Conservation (phyloP, 371 early-diverging fungal genomes). For the Apophysomyces variabilis region DNA sequence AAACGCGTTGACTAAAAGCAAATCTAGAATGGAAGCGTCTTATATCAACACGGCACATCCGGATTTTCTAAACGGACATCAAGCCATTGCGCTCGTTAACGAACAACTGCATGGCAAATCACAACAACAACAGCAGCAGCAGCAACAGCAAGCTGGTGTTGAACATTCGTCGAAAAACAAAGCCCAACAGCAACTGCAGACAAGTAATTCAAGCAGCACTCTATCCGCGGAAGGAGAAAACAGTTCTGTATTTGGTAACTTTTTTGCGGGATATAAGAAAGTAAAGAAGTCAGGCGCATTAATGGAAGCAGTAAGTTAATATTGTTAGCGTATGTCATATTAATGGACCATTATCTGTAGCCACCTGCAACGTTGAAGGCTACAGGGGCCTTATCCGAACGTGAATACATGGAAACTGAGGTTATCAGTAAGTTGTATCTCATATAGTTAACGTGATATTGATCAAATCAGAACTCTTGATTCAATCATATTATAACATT, state of each 20-base stretch:
- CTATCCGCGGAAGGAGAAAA: conserved; percentile 35
- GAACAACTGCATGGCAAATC: conserved; percentile 74
- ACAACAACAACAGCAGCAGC: conserved; percentile 14
- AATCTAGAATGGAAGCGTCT: conserved; percentile 80
- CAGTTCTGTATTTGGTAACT: conserved; percentile 93
- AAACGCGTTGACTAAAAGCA: neutral
- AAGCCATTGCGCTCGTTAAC: conserved; percentile 91
- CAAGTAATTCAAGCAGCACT: conserved; percentile 24
- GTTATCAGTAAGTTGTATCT: conserved; percentile 83
- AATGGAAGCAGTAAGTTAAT: conserved; percentile 73
- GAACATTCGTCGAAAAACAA: conserved; percentile 22
- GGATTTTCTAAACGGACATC: conserved; percentile 96
- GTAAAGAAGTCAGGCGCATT: conserved; percentile 53
- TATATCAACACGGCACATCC: conserved; percentile 99
- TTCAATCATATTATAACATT: conserved; percentile 96
- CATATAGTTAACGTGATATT: neutral
- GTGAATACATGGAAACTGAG: conserved; percentile 97
- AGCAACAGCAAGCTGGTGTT: conserved; percentile 21
- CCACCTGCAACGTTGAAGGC: conserved; percentile 96
- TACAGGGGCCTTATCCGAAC: conserved; percentile 91
- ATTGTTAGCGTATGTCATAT: neutral
- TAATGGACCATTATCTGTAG: conserved; percentile 30
- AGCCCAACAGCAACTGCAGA: conserved; percentile 33
- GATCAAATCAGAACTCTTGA: conserved; percentile 74
- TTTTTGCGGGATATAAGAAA: conserved; percentile 84